Evolutionary conservation across 2,329 filamentous ascomycete species (phyloP).

Genomic region (Penicillium glabrum): DNA sequence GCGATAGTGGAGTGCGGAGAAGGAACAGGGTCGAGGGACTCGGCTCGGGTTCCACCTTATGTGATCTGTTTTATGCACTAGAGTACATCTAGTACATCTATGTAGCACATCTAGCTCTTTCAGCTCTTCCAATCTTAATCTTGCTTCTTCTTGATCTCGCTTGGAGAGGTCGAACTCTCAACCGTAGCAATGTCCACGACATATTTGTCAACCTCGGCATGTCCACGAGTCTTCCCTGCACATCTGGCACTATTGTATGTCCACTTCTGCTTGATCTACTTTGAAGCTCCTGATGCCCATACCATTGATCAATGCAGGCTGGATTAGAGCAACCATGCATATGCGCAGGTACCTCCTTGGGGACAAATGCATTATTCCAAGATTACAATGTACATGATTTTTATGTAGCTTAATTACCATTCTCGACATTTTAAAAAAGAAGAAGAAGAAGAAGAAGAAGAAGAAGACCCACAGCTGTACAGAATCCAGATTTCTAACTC

Average conservation of each 20-base stretch:
- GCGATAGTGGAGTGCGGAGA: conserved; percentile 3
- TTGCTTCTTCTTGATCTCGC: no score
- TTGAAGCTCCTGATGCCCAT: no score
- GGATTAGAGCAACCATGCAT: no score
- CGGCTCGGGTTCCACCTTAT: background rate
- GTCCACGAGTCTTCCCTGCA: background rate
- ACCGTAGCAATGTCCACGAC: background rate
- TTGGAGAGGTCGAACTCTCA: no score
- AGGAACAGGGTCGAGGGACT: background rate
- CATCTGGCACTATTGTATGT: background rate
- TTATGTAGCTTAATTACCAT: no score
- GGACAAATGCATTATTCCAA: no score
- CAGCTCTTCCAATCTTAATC: background rate
- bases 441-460: no score
- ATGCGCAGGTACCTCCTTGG: no score
- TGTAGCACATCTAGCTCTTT: background rate
- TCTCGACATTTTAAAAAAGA: no score
- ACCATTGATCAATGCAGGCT: no score
- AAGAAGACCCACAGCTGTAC: background rate
- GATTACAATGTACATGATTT: no score
- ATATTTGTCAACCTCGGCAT: background rate
- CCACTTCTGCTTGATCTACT: background rate
- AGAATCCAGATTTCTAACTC: background rate
- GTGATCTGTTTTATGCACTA: background rate
- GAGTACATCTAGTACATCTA: background rate